Base-by-base conservation (phyloP, 805 yeast genomes). In the Myxozyma sirexii region DNA sequence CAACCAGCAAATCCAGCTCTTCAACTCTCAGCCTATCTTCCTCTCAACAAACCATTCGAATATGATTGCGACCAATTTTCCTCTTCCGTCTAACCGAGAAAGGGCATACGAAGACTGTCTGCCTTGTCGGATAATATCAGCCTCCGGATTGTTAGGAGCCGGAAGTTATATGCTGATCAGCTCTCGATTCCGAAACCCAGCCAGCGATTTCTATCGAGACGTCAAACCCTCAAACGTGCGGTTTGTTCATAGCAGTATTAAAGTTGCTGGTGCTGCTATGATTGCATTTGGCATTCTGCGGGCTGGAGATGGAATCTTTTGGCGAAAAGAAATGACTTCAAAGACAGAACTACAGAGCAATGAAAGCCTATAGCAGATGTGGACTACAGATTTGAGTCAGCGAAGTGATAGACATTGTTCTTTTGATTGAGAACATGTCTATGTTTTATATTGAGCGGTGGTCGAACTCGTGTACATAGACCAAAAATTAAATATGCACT, bases 251-350 rank as follows among this genome's bases (percentile, higher is more conserved):
- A 15, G 29, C 31, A 38, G 58, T 17, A 41, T 49, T 12, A 33
- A 38, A 24, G 12, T 43, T 5, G 48, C 27, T 8, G 67, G 67
- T 2, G 23, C 50, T 21, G 54, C 37, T 5, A 24, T 46, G 23
- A 35, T 58, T 37, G 63, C 46, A 6, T 29, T 48, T 12, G 67
- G 52, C n/a, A 38, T 62, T 3, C 17, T 62, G 7, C 39, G 65
- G 7, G 65, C 65, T 15, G 65, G 65, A 6, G 65, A 62, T 35
- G 65, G 65, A 12, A 21, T 24, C 63, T 51, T 41, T 69, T 63
- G 42, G 74, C 68, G 37, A 44, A 38, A 48, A 39, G 54, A 53
- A 19, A 15, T n/a, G 15, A 24, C 31, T 4, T 10, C 50, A 4
- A 44, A 33, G 49, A 43, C 56, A 4, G 39, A 27, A 26, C 29